Base-by-base conservation (phyloP, 116 monocot species). In the Thalassia testudinum region DNA sequence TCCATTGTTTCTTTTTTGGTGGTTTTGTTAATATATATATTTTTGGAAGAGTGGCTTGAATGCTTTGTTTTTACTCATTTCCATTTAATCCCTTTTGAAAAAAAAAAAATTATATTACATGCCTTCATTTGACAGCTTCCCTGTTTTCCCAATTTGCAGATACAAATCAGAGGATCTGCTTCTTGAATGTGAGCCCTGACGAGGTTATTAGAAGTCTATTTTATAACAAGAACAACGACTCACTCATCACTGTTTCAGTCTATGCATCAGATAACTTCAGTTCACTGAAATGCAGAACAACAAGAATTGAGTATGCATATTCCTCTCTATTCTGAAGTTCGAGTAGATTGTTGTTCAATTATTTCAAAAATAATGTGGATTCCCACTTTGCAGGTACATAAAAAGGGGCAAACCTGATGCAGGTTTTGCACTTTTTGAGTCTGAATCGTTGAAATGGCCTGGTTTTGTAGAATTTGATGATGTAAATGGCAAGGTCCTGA, bases 391-490 rank as follows among this genome's bases (percentile, higher is more conserved):
- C 43, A 87, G 87, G 78, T 87, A 87, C 22, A 82, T 87, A 14
- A 62, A 56, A 26, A 66, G 75, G 50, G 78, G 78, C 28, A 76
- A 70, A 42, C 75, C 76, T 43, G 87, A 87, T 68, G 72, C 87
- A 55, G 87, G 87, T 43, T 87, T 82, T 71, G 64, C 82, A 19
- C 75, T 87, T 66, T 87, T 87, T 72, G 78, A 87, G 56, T 74
- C 87, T 5, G 87, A 87, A 55, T 78, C 82, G 18, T 64, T 87
- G 40, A 81, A 87, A 30, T 87, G 78, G 75, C 87, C 87, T 56
- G 87, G 87, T 53, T 87, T 87, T 82, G 87, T 87, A 43, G 87
- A 87, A 51, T 87, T 87, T 65, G 87, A 87, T 62, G 87, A 87
- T 73, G 87, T 87, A 37, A 87, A 87, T 67, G 87, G 82, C 30